Conservation (phyloP, 306 rosid species). For the Vigna hirtella region DNA sequence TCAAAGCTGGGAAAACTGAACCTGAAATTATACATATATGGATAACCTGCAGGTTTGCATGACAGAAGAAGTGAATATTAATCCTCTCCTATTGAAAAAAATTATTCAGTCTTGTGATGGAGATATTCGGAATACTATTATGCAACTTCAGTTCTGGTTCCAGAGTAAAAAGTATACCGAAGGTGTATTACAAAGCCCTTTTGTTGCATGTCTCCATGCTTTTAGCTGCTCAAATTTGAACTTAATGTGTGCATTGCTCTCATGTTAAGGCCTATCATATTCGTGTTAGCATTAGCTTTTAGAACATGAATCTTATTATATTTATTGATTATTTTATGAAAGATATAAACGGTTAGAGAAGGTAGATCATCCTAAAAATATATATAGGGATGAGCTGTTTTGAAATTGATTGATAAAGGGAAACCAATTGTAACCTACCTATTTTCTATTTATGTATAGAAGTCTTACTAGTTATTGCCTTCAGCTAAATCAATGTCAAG, state of each 20-base stretch:
- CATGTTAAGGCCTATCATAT: neutral
- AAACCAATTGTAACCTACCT: neutral
- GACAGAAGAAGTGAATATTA: conserved; percentile 60
- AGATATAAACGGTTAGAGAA: neutral
- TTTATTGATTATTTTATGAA: conserved; percentile 2
- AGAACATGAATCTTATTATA: conserved; percentile 12
- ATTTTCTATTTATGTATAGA: no score
- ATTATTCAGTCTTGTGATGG: conserved; percentile 65
- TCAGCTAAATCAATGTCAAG: no score
- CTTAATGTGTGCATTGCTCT: conserved; percentile 31
- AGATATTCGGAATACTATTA: conserved; percentile 81
- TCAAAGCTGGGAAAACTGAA: conserved; percentile 25
- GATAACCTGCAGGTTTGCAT: conserved; percentile 74
- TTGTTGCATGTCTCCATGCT: conserved; percentile 24
- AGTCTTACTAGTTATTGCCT: no score
- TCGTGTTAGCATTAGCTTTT: conserved; percentile 3
- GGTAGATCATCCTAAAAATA: neutral
- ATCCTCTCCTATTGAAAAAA: conserved; percentile 63
- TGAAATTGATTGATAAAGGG: neutral
- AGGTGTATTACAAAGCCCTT: conserved; percentile 56
- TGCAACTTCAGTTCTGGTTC: conserved; percentile 95
- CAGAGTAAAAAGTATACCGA: conserved; percentile 61
- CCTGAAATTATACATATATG: conserved; percentile 31
- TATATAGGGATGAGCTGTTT: neutral
- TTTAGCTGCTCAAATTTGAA: conserved; percentile 8